phyloP scores from a whole-genome alignment of 208 protist species.

The Acanthamoeba lenticulata region DNA sequence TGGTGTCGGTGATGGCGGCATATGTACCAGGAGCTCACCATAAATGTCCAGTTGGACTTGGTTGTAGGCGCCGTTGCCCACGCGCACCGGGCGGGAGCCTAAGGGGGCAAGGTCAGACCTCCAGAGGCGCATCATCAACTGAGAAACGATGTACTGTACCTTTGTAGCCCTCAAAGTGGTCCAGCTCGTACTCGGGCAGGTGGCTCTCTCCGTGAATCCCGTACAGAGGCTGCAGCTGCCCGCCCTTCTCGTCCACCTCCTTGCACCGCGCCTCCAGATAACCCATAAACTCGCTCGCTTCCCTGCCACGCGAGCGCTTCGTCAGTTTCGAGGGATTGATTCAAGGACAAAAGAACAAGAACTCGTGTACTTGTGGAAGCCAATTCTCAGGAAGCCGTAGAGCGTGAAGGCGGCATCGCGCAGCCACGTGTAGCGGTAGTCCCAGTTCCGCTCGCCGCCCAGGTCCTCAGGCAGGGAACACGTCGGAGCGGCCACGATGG shows the following conservation, averaged over 20 bases:
- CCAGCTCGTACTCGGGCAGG: constrained; percentile 68
- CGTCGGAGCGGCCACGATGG: constrained; percentile 78
- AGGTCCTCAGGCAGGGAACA: constrained; percentile 77
- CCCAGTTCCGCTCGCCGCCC: constrained; percentile 81
- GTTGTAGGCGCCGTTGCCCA: constrained; percentile 83
- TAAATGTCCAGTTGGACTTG: constrained; percentile 85
- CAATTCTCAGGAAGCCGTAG: constrained; percentile 82
- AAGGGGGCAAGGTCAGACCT: neutral
- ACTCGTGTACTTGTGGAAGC: constrained; percentile 80
- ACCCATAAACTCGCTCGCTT: constrained; percentile 78
- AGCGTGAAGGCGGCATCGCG: constrained; percentile 82
- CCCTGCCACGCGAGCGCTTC: neutral
- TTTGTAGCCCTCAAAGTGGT: constrained; percentile 80
- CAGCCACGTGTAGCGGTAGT: constrained; percentile 83
- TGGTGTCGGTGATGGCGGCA: neutral
- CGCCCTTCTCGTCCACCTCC: constrained; percentile 31
- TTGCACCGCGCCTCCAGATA: constrained; percentile 75
- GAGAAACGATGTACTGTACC: neutral
- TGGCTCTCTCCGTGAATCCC: constrained; percentile 76
- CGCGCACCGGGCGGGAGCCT: constrained; percentile 75
- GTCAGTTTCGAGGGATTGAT: too few species aligned
- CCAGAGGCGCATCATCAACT: neutral
- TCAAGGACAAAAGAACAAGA: too few species aligned
- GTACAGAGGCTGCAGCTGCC: constrained; percentile 59
- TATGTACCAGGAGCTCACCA: constrained; percentile 80